Percentiles rank a stretch among this genome's conserved stretches.
Evolutionary conservation across 73 alveolate genomes (phyloP).

Genomic region (Stentor coeruleus): DNA sequence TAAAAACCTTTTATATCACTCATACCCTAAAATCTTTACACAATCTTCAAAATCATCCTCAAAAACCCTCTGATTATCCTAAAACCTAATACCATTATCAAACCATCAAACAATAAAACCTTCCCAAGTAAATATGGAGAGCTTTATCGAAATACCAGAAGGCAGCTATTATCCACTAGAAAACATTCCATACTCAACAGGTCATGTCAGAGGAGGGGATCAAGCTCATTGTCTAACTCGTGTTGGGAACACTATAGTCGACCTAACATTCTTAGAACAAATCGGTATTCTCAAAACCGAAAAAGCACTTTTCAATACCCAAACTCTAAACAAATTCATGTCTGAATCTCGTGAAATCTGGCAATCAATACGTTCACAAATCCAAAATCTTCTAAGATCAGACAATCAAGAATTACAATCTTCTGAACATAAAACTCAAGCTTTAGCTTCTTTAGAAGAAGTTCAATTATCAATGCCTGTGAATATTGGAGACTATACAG

Average conservation of each 20-base stretch:
- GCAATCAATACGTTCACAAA: constrained; percentile 52
- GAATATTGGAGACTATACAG: constrained; percentile 93
- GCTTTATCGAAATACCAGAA: background rate
- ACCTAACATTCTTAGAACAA: constrained; percentile 58
- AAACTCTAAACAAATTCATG: constrained; percentile 52
- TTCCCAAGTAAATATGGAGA: constrained; percentile 7
- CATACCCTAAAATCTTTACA: too few species aligned
- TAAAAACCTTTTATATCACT: too few species aligned
- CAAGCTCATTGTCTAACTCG: constrained; percentile 57
- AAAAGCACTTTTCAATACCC: constrained; percentile 35
- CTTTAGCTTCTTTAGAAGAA: constrained; percentile 26
- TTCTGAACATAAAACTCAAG: constrained; percentile 10
- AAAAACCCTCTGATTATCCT: too few species aligned
- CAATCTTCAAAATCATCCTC: too few species aligned
- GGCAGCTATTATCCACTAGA: constrained; percentile 69
- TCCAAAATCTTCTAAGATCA: constrained; percentile 33
- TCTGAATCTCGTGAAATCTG: constrained; percentile 39
- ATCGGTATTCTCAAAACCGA: constrained; percentile 42
- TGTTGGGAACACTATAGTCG: constrained; percentile 65
- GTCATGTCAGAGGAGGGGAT: constrained; percentile 21
- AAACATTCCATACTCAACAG: constrained; percentile 71
- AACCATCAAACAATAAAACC: too few species aligned
- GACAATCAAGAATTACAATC: constrained; percentile 20
- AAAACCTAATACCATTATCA: too few species aligned
- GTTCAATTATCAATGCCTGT: constrained; percentile 80